A percentile compares a stretch with the other conserved stretches of the same genome.
Conservation (phyloP, 2,329 filamentous ascomycete species). For the Colletotrichum sidae region DNA sequence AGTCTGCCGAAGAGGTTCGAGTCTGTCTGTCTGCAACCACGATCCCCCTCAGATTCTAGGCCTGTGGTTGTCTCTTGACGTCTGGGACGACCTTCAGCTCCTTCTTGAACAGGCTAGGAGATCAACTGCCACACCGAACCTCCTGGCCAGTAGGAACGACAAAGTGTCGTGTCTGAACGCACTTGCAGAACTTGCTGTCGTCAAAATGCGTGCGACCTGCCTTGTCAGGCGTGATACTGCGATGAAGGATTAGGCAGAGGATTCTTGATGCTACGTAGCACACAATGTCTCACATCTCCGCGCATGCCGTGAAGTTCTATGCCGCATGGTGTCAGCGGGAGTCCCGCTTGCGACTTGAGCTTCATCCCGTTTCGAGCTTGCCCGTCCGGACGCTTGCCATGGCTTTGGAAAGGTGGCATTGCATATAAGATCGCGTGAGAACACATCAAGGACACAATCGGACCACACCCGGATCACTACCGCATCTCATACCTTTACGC, state of each 20-base stretch:
- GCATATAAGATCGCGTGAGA: conserved; percentile 3
- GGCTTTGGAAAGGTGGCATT: too few species aligned
- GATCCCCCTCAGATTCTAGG: neutral
- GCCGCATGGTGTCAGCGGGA: neutral
- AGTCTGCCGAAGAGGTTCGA: too few species aligned
- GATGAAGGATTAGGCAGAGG: conserved; percentile 21
- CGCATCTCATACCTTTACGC: neutral
- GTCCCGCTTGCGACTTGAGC: conserved; percentile 1
- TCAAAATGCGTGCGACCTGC: conserved; percentile 3
- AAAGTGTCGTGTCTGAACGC: too few species aligned
- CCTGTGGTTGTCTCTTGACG: neutral
- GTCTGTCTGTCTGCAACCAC: too few species aligned
- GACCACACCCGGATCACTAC: neutral
- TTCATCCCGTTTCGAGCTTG: neutral
- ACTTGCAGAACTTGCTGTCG: too few species aligned
- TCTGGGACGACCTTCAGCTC: neutral
- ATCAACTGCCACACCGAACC: too few species aligned
- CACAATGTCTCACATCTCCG: too few species aligned
- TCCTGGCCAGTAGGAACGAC: too few species aligned
- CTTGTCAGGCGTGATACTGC: conserved; percentile 5
- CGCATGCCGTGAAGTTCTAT: neutral
- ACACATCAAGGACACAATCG: too few species aligned
- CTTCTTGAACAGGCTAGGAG: conserved; percentile 25
- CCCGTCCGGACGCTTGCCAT: neutral
- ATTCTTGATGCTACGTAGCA: neutral